Conservation (phyloP, 345 rosid species). For the Rhodamnia rubescens region DNA sequence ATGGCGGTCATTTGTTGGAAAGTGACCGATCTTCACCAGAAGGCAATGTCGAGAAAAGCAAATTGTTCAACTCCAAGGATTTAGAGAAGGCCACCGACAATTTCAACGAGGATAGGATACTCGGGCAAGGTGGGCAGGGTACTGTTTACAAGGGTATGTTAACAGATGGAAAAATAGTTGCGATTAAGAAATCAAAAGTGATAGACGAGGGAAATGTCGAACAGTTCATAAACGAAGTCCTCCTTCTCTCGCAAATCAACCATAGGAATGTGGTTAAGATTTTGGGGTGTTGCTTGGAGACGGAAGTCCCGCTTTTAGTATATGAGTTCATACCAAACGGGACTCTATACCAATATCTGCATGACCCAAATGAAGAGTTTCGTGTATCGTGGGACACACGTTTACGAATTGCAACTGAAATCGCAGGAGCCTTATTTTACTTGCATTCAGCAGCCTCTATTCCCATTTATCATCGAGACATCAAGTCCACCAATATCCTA, state of each 20-base stretch:
- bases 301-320: no score
- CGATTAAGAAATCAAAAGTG: neutral
- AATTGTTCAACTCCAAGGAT: no score
- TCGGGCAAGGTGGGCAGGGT: neutral
- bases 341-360: neutral
- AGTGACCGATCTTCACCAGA: no score
- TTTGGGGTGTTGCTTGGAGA: no score
- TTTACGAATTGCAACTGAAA: neutral
- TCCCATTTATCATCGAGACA: neutral
- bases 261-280: no score
- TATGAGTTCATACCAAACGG: neutral
- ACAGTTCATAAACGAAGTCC: neutral
- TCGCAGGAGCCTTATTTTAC: neutral
- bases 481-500: neutral
- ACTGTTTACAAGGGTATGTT: neutral
- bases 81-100: no score
- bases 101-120: neutral
- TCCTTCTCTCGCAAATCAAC: neutral
- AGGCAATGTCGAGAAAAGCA: neutral
- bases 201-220: neutral
- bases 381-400: conserved; percentile 1
- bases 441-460: conserved; percentile 4
- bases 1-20: no score
- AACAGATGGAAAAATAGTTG: neutral
- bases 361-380: neutral